Base-by-base conservation (phyloP, 2,329 filamentous ascomycete species). In the Penicillium vulpinum region DNA sequence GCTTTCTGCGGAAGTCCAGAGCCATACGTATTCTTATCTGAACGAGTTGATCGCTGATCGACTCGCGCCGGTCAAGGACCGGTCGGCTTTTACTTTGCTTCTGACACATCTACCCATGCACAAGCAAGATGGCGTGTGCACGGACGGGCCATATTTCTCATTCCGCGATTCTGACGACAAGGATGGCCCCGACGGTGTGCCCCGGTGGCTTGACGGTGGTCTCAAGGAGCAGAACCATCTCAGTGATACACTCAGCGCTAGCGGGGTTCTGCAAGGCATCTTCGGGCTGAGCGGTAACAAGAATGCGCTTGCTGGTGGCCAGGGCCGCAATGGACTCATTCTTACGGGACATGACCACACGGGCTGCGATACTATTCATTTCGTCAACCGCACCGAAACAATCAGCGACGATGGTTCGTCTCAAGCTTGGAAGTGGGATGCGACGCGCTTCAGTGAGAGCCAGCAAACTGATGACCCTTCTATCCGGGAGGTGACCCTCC, bases 311-410 rank as follows among this genome's bases (percentile, higher is more conserved):
- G 85, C 80, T 0, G 70, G 75, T 11, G 91, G 91, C 1, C 77
- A 77, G 50, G 91, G 91, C 1, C 81, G 91, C 16, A 83, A 80
- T 9, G 92, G 93, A 0, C 77, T 97, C 6, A 86, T 99, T 26
- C 77, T 99, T 38, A 97, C 92, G 47, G 94, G 94, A 0, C 94
- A 99, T 71, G 94, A 99, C 70, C 94, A 99, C 73, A 90, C 90
- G 64, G 94, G 94, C 7, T 99, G 94, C 71, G 92, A 97, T 73
- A 89, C 88, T 8, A 88, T 89, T 68, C 94, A 99, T 77, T 93
- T 84, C 67, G 82, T 91, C 70, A 87, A 90, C 73, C 86, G 88
- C 68, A 56, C 44, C 10, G 47, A 53, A 26, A 46, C 53, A 4
- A 57, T 62, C 3, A 48, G 56, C 2, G 35, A 48, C 15, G 40